A percentile compares a stretch with the other conserved stretches of the same genome.
Evolutionary conservation across 1,139 yeast genomes (phyloP).

Genomic region (Pichia sp.): DNA sequence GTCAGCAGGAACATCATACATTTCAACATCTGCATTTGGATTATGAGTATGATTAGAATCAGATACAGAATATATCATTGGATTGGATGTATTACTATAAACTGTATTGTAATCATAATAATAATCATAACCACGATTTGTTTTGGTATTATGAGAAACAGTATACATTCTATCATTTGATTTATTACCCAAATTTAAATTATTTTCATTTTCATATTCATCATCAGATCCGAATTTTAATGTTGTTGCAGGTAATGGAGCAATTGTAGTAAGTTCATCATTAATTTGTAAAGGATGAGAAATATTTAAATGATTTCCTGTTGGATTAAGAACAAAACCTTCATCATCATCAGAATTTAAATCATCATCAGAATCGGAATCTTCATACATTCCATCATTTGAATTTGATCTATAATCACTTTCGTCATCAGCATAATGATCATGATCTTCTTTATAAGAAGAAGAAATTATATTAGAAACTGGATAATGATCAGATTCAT

Average conservation of each 20-base stretch:
- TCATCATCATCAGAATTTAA: constrained; percentile 30
- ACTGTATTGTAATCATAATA: constrained; percentile 86
- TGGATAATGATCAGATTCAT: constrained; percentile 26
- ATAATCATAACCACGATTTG: constrained; percentile 74
- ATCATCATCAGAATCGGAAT: constrained; percentile 16
- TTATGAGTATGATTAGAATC: constrained; percentile 11
- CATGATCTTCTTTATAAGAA: constrained; percentile 12
- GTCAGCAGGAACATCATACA: constrained; percentile 30
- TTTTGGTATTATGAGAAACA: constrained; percentile 68
- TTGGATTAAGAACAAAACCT: constrained; percentile 26
- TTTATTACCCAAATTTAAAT: too few relatives aligned
- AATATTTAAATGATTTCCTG: constrained; percentile 16
- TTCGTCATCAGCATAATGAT: constrained; percentile 22
- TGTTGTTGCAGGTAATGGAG: constrained; percentile 73
- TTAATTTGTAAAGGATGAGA: constrained; percentile 24
- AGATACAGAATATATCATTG: constrained; percentile 19
- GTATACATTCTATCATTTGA: constrained; percentile 35
- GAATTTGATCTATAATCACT: constrained; percentile 7
- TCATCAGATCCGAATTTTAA: constrained; percentile 75
- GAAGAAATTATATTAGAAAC: constrained; percentile 10
- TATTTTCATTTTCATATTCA: constrained; percentile 48
- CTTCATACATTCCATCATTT: constrained; percentile 17
- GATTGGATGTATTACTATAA: constrained; percentile 34
- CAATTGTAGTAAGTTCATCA: constrained; percentile 51
- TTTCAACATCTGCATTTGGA: constrained; percentile 23